phyloP scores from a whole-genome alignment of 2,329 filamentous ascomycete species.

The Aureobasidium sp. region DNA sequence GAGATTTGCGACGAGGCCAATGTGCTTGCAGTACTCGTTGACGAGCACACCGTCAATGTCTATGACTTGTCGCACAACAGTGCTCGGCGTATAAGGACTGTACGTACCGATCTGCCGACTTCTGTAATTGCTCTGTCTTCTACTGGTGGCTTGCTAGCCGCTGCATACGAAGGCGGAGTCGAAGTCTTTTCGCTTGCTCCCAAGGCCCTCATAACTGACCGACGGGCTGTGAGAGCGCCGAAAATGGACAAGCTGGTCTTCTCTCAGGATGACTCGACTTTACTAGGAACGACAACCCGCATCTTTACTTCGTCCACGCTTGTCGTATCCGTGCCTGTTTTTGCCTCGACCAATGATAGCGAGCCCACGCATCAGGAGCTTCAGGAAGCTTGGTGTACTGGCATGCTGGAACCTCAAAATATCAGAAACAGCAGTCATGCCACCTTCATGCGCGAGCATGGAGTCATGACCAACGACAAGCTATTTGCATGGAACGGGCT shows the following conservation, averaged over 20 bases:
- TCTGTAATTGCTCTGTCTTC: constrained; percentile 74
- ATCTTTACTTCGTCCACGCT: constrained; percentile 32
- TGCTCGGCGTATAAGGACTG: constrained; percentile 59
- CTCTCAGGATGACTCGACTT: constrained; percentile 32
- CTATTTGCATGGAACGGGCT: constrained; percentile 33
- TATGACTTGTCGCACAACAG: constrained; percentile 61
- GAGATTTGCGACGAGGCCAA: constrained; percentile 72
- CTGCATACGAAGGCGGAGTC: constrained; percentile 78
- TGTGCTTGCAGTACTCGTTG: constrained; percentile 69
- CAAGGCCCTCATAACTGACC: constrained; percentile 40
- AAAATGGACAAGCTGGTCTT: constrained; percentile 32
- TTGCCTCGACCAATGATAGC: constrained; percentile 25
- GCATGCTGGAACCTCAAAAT: constrained; percentile 32
- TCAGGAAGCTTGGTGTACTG: constrained; percentile 34
- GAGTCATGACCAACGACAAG: constrained; percentile 27
- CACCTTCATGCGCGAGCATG: constrained; percentile 29
- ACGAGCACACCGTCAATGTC: constrained; percentile 74
- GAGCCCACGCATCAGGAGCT: constrained; percentile 31
- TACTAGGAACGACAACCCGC: constrained; percentile 32
- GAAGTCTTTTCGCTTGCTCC: constrained; percentile 71
- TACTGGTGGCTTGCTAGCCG: constrained; percentile 72
- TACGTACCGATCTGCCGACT: constrained; percentile 71
- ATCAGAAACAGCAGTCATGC: constrained; percentile 34
- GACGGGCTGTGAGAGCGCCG: constrained; percentile 30
- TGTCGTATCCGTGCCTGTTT: constrained; percentile 31